Evolutionary conservation across 1,284 basidiomycete species (phyloP), one percentile per base, ranked within the genome.

Genomic region (Pascua sp.): DNA sequence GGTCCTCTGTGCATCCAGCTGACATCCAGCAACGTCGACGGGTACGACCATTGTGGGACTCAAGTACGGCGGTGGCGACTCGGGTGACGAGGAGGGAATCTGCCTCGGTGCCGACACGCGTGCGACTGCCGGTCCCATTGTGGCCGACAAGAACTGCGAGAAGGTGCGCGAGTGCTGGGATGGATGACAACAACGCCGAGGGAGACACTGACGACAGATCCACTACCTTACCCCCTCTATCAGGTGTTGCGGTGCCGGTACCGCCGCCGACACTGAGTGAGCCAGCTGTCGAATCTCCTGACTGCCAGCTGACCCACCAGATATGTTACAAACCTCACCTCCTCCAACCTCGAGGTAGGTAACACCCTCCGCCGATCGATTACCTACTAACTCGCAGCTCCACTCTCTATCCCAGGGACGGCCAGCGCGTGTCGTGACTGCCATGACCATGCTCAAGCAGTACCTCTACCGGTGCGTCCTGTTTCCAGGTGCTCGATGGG

Each of bases 141-240:
- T 99, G 13, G 94, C 94, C 1, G 95, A 98, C 81, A 98, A 98
- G 86, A 98, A 98, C 80, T 98, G 95, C 78, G 95, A 98, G 81
- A 98, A 98, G 88, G 92, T 91, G 56, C 53, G 80, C 58, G n/a
- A 52, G 45, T n/a, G 48, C 11, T n/a, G n/a, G n/a, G n/a, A n/a
- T n/a, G 2, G 46, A 18, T 39, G 42, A 12, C 13, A 38, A 11
- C 5, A 2, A n/a, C 9, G 15, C 39, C n/a, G 5, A 3, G 42
- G 24, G 9, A n/a, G 37, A 42, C 38, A 48, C 62, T 65, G 24
- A 63, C 40, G 10, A 18, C 68, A 96, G 92, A 99, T 99, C 71
- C 96, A 99, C 79, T 98, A 90, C 78, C 89, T 96, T 71, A 87
- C 91, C 10, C 90, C 94, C 58, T 86, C 85, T 63, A 98, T 99